A percentile compares a stretch with the other conserved stretches of the same genome.
Evolutionary conservation across 148 eudicot species (phyloP).

Genomic region (Heliamphora exappendiculata): DNA sequence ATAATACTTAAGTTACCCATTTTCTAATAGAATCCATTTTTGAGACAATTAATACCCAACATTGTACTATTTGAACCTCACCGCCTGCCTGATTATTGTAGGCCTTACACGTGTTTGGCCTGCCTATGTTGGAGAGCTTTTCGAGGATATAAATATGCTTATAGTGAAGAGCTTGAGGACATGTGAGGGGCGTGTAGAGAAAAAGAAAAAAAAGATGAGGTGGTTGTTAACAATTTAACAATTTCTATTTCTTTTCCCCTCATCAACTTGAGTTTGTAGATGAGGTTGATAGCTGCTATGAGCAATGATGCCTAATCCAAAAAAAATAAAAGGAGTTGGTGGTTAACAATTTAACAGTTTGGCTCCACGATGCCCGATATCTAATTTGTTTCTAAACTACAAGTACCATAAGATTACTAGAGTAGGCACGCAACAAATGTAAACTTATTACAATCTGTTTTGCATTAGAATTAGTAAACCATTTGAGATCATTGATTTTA

Average conservation of each 20-base stretch:
- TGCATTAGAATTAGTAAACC: background rate
- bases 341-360: too few relatives aligned
- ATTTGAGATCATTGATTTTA: background rate
- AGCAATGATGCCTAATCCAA: too few relatives aligned
- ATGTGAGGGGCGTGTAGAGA: too few relatives aligned
- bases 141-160: too few relatives aligned
- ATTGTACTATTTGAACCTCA: background rate
- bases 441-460: background rate
- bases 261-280: too few relatives aligned
- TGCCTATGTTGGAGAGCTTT: background rate
- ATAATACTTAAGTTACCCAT: background rate
- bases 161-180: too few relatives aligned
- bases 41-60: background rate
- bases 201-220: too few relatives aligned
- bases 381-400: background rate
- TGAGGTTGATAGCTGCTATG: too few relatives aligned
- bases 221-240: too few relatives aligned
- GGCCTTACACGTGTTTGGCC: background rate
- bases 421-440: background rate
- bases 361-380: background rate
- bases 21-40: background rate
- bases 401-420: background rate
- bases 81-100: too few relatives aligned
- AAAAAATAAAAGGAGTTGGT: too few relatives aligned
- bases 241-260: too few relatives aligned